A percentile compares a stretch with the other conserved stretches of the same genome.
phyloP scores from a whole-genome alignment of 495 filamentous ascomycete genomes.

The Penicillium pulvis region DNA sequence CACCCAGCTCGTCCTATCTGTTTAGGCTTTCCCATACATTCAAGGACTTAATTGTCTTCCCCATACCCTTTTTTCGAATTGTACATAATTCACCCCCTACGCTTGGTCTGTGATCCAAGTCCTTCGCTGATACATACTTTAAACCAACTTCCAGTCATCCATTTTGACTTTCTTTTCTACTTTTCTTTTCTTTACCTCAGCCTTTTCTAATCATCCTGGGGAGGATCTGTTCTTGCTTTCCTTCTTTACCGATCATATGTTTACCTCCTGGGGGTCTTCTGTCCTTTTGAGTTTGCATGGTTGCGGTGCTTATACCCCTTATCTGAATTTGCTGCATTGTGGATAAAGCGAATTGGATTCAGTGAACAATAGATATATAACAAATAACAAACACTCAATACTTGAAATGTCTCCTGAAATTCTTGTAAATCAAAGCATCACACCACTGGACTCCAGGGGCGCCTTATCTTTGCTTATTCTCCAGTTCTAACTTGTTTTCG shows the following conservation, averaged over 20 bases:
- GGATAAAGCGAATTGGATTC: constrained; percentile 23
- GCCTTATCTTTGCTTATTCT: background rate
- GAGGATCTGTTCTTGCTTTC: constrained; percentile 30
- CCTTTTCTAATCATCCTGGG: constrained; percentile 27
- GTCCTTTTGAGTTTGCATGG: constrained; percentile 39
- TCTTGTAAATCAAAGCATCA: background rate
- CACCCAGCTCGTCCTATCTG: constrained; percentile 79
- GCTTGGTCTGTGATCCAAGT: constrained; percentile 23
- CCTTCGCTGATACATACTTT: constrained; percentile 32
- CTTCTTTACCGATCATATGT: constrained; percentile 11
- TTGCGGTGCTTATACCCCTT: constrained; percentile 44
- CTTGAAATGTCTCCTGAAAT: background rate
- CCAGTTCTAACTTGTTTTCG: constrained; percentile 3
- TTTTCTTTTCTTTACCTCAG: constrained; percentile 20
- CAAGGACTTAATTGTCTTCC: constrained; percentile 18
- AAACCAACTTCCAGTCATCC: constrained; percentile 23
- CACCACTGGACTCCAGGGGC: background rate
- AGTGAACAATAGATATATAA: constrained; percentile 8
- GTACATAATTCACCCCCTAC: constrained; percentile 44
- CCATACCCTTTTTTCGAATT: constrained; percentile 19
- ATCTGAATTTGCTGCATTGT: constrained; percentile 40
- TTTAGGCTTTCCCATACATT: constrained; percentile 47
- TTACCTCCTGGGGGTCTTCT: constrained; percentile 21
- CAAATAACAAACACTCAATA: constrained; percentile 7
- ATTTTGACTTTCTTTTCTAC: constrained; percentile 23